A percentile compares a stretch with the other conserved stretches of the same genome.
Conservation (phyloP, 2,329 filamentous ascomycete species). For the Alternaria hordeiaustralica region DNA sequence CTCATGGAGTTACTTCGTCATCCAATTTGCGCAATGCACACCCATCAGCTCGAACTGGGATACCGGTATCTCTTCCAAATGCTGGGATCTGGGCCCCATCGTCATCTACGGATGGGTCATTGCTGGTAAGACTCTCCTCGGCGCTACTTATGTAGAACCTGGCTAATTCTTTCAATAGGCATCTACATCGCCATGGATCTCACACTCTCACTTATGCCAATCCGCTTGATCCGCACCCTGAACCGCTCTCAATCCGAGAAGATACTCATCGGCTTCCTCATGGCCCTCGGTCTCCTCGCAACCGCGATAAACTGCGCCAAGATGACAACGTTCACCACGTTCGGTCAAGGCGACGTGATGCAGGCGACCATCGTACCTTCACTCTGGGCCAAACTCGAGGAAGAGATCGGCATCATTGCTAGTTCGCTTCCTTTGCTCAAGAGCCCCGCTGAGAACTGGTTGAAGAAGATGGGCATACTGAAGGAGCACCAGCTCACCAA, state of each 20-base stretch:
- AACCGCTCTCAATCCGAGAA: slow-evolving; percentile 29
- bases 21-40: slow-evolving; percentile 36
- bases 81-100: slow-evolving; percentile 28
- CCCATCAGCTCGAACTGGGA: slow-evolving; percentile 35
- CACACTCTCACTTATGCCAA: slow-evolving; percentile 33
- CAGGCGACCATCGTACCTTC: slow-evolving; percentile 34
- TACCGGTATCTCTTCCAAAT: slow-evolving; percentile 24
- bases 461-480: slow-evolving; percentile 29
- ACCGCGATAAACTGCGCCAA: slow-evolving; percentile 31
- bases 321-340: slow-evolving; percentile 31
- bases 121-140: slow-evolving; percentile 19
- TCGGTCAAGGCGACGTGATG: slow-evolving; percentile 33
- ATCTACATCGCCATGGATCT: slow-evolving; percentile 37
- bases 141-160: background rate
- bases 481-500: slow-evolving; percentile 22
- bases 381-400: slow-evolving; percentile 34
- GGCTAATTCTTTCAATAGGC: slow-evolving; percentile 7
- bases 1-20: slow-evolving; percentile 31
- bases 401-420: slow-evolving; percentile 37
- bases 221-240: slow-evolving; percentile 30
- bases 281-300: slow-evolving; percentile 32
- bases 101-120: slow-evolving; percentile 33
- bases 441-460: slow-evolving; percentile 20
- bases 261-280: slow-evolving; percentile 31
- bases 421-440: slow-evolving; percentile 34